Evolutionary conservation across 2,329 filamentous ascomycete species (phyloP), one percentile per base, ranked within the genome.

Genomic region (Ascocoryne sarcoides): DNA sequence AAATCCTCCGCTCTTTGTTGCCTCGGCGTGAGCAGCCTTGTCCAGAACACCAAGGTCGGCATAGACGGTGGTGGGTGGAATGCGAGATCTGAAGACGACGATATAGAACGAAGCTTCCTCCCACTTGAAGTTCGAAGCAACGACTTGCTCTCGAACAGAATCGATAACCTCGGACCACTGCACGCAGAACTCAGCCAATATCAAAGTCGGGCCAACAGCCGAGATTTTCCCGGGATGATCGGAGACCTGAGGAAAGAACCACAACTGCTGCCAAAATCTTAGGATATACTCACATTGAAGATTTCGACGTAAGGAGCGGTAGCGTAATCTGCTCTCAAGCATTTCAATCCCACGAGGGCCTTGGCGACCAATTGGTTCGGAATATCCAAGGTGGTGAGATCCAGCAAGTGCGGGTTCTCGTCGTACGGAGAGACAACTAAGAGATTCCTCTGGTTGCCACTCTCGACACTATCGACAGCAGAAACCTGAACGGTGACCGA

Each of bases 401-500:
- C 77, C 23, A 94, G 75, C 36, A 85, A 75, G 60, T 94, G 87
- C 2, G 73, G 67, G 19, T 66, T 60, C 31, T 79, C 76, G 8
- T 76, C 75, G 60, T 95, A 94, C 1, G 87, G 87, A 1, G 88
- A 94, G 46, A 79, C 72, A 30, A 83, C 67, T 32, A 92, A 64
- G 53, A 60, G 65, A 46, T 53, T 46, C 8, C 47, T 40, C 19
- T 51, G 36, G 10, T 38, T 35, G 10, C n/a, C 23, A 29, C 30
- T 33, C 12, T 32, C 32, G 8, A 19, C 18, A 1, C 28, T 31
- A 5, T 26, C n/a, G 12, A 14, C 23, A 10, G 32, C 18, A 16
- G 4, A 19, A 12, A 19, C 3, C 10, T 35, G 8, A 15, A 36
- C 17, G 17, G 12, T 35, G 17, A 36, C 10, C 15, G 29, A 7